Percentiles rank a stretch among this genome's conserved stretches.
Conservation (phyloP, 2,329 filamentous ascomycete species). For the Aspergillus hiratsukae region DNA sequence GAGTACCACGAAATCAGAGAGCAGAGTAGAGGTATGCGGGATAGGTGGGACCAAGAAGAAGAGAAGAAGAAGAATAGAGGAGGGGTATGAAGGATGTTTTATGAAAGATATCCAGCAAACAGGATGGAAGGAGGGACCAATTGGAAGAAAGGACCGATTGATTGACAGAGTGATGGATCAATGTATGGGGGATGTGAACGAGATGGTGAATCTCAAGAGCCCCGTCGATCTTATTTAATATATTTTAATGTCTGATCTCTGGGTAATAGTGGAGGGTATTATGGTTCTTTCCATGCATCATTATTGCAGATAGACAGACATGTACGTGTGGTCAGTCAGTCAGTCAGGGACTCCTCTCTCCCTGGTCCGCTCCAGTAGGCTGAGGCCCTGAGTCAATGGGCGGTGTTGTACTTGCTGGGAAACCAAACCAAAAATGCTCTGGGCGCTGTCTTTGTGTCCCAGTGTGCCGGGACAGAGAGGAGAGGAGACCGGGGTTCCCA, state of each 20-base stretch:
- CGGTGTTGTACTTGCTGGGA: conserved; percentile 1
- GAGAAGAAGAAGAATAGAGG: conserved; percentile 10
- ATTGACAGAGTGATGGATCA: not conserved
- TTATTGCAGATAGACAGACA: not conserved
- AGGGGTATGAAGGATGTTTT: conserved; percentile 15
- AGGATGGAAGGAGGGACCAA: conserved; percentile 9
- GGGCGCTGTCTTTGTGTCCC: conserved; percentile 18
- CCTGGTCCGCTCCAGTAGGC: conserved; percentile 11
- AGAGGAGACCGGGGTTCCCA: conserved; percentile 14
- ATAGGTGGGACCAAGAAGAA: conserved; percentile 6
- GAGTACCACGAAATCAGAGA: conserved; percentile 5
- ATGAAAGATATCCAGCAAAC: conserved; percentile 9
- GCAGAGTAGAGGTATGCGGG: conserved; percentile 5
- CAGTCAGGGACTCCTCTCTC: conserved; percentile 2
- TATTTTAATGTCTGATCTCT: not conserved
- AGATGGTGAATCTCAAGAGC: not conserved
- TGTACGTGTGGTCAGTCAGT: not conserved
- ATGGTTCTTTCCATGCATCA: not conserved
- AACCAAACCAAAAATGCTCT: not conserved
- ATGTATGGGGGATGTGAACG: not conserved
- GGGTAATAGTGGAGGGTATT: conserved; percentile 5
- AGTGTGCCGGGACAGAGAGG: conserved; percentile 16
- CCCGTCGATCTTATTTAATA: not conserved
- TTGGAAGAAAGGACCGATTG: not conserved
- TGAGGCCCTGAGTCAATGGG: conserved; percentile 17